Percentiles rank a stretch among this genome's conserved stretches.
These are phyloP conservation scores for Chimonanthus praecox DNA, from an alignment of 164 flowering plant species.

Conservation along the genomic window DNA sequence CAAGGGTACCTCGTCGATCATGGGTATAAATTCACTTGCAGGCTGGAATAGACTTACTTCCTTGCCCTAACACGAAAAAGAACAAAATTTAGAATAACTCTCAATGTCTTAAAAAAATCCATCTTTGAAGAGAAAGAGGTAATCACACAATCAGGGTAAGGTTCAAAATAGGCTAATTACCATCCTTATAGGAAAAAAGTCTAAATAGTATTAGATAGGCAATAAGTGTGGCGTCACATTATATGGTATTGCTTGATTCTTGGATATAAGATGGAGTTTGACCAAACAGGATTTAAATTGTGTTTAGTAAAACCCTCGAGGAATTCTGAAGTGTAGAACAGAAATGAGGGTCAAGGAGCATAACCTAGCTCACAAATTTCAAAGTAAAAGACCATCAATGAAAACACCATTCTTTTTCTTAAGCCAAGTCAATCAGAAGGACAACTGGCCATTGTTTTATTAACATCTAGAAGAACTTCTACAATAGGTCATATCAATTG, in stretches of 20 bases:
- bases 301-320: no score
- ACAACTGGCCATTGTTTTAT: neutral
- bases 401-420: neutral
- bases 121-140: neutral
- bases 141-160: neutral
- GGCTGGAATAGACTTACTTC: conserved; percentile 85
- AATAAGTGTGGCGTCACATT: neutral
- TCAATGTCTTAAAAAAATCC: neutral
- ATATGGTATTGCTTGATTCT: neutral
- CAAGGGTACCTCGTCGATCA: conserved; percentile 72
- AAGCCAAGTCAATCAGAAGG: neutral
- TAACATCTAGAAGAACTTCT: no score
- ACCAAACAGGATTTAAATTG: neutral
- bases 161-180: neutral
- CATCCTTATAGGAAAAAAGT: neutral
- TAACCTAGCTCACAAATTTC: no score
- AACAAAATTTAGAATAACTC: neutral
- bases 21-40: conserved; percentile 79
- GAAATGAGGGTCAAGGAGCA: no score
- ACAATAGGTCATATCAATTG: neutral
- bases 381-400: no score
- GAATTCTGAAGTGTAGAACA: no score
- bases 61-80: conserved; percentile 41
- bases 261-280: neutral
- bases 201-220: neutral